Base-by-base conservation (phyloP, 768 basidiomycete genomes). In the Pleurotus pulmonarius region DNA sequence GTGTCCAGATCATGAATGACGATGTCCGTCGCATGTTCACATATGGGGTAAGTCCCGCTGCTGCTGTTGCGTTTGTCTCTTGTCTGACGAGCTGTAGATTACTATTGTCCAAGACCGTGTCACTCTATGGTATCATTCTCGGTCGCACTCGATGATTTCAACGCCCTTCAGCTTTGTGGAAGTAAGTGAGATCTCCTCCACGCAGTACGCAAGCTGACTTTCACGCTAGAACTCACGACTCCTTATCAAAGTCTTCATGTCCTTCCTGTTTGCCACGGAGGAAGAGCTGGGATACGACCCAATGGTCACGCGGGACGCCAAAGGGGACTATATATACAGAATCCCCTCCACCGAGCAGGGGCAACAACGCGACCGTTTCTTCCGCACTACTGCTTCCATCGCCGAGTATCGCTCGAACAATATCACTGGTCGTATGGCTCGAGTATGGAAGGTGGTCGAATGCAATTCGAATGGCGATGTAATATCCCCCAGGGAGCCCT, bases 1-100 rank as follows among this genome's bases (percentile, higher is more conserved):
- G 18, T 24, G 22, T 24, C 26, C 61, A 65, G 37, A 61, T 65
- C 29, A 63, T 67, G 63, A 63, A 65, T 41, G 65, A 63, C 29
- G 67, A 67, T 55, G 45, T 53, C 22, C 60, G 65, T 13, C 59
- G 67, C 15, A 64, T 61, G 56, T 66, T 60, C 44, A 58, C 56
- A 6, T 62, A 58, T 49, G 63, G 62, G 12, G 63, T 66, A 47
- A 37, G 26, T 26, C 3, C 5, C 3, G 3, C 26, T 43, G 26
- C 26, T 26, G 26, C 26, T 26, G 26, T 4, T 2, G 26, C 7
- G 26, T 3, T 26, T 2, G 26, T 26, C 26, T 26, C 26, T 16
- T 22, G 26, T 7, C 26, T 26, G 26, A 26, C 26, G 4, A 5
- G 5, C 26, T 7, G 26, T 26, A 26, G 26, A 26, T 26, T 26